Percentiles rank a stretch among this genome's conserved stretches.
Conservation (phyloP, 352 stramenopile genomes). For the Globisporangium echinulatum region DNA sequence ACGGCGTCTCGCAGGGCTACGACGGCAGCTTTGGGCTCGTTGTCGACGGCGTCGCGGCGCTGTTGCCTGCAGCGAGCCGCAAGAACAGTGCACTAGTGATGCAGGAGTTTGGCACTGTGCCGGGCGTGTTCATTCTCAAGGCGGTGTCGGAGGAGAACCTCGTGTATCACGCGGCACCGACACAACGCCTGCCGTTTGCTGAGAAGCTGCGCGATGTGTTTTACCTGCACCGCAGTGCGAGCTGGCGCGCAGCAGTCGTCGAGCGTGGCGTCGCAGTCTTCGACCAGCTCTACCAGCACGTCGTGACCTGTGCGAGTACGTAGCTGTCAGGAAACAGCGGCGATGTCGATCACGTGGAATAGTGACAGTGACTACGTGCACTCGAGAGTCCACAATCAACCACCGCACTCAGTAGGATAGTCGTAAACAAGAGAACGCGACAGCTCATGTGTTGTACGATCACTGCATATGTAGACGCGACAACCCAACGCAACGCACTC, state of each 20-base stretch:
- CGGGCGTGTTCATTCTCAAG: constrained; percentile 48
- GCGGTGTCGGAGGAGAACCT: constrained; percentile 58
- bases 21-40: constrained; percentile 40
- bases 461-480: too few species aligned
- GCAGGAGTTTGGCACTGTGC: constrained; percentile 73
- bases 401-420: too few species aligned
- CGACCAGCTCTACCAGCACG: constrained; percentile 24
- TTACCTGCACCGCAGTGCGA: constrained; percentile 63
- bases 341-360: too few species aligned
- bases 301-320: not conserved
- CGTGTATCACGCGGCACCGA: constrained; percentile 37
- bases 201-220: constrained; percentile 67
- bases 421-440: too few species aligned
- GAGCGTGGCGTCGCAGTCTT: constrained; percentile 43
- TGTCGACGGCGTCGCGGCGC: constrained; percentile 24
- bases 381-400: too few species aligned
- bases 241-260: constrained; percentile 56
- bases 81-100: constrained; percentile 14
- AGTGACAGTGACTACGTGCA: too few species aligned
- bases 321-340: too few species aligned
- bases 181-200: constrained; percentile 42
- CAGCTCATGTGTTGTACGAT: too few species aligned
- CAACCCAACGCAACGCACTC: too few species aligned
- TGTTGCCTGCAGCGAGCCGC: constrained; percentile 16
- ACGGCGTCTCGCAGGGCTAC: constrained; percentile 44